Percentiles rank a stretch among this genome's conserved stretches.
Evolutionary conservation across 2,329 filamentous ascomycete genomes (phyloP).

Genomic region (Diaporthe citriasiana): DNA sequence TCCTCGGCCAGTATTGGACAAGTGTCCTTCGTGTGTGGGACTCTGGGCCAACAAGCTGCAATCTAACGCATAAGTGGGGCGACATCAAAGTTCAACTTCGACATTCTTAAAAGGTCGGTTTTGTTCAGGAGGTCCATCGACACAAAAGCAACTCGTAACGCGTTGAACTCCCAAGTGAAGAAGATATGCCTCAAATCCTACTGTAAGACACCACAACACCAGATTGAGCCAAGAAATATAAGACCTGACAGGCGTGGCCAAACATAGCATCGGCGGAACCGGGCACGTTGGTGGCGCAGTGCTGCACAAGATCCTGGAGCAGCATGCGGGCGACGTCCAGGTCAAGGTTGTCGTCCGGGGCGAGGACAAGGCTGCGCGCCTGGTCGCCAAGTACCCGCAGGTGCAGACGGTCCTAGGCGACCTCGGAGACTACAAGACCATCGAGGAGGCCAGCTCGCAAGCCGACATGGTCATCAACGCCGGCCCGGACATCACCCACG

Average conservation of each 20-base stretch:
- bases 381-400: constrained; percentile 40
- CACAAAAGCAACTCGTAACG: background rate
- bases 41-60: background rate
- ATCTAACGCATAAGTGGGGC: constrained; percentile 28
- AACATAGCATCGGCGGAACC: constrained; percentile 49
- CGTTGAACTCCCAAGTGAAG: background rate
- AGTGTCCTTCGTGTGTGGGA: constrained; percentile 26
- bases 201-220: background rate
- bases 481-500: constrained; percentile 44
- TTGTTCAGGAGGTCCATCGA: background rate
- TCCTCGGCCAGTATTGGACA: constrained; percentile 17
- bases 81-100: background rate
- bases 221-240: no score
- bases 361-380: constrained; percentile 38
- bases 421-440: constrained; percentile 15
- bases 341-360: constrained; percentile 41
- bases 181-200: constrained; percentile 28
- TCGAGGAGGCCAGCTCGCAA: constrained; percentile 38
- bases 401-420: constrained; percentile 42
- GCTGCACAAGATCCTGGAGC: constrained; percentile 41
- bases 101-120: background rate
- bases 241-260: constrained; percentile 37
- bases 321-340: constrained; percentile 34
- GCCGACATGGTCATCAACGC: constrained; percentile 45
- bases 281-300: constrained; percentile 45